Conservation (phyloP, 129 eudicot genomes). For the Oenanthe sinensis region DNA sequence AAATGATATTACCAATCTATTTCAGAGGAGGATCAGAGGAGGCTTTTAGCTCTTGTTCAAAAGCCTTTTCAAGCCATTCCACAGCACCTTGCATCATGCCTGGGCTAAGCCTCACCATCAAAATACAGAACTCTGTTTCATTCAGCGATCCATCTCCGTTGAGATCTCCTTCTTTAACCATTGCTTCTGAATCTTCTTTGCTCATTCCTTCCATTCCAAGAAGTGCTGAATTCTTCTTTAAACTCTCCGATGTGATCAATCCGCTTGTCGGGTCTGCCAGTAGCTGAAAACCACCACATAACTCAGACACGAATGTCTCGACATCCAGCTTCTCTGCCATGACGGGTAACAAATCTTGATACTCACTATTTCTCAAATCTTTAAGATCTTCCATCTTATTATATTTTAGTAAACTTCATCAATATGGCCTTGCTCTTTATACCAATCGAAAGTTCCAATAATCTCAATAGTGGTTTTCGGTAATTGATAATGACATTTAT, state of each 20-base stretch:
- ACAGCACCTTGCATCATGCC: conserved; percentile 87
- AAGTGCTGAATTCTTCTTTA: conserved; percentile 49
- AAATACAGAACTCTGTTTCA: conserved; percentile 65
- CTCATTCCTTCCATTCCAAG: conserved; percentile 76
- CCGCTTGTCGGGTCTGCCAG: conserved; percentile 55
- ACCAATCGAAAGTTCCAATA: background rate
- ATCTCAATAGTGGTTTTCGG: background rate
- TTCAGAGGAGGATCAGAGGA: background rate
- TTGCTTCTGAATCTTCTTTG: conserved; percentile 54
- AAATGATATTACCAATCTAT: background rate
- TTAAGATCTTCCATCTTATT: background rate
- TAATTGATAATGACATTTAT: background rate
- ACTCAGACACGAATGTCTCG: conserved; percentile 53
- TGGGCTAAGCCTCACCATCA: conserved; percentile 88
- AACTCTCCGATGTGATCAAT: conserved; percentile 55
- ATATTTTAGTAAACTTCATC: background rate
- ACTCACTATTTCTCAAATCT: conserved; percentile 14
- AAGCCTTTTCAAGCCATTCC: conserved; percentile 52
- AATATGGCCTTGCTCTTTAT: background rate
- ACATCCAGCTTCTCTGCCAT: conserved; percentile 87
- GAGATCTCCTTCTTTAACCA: conserved; percentile 75
- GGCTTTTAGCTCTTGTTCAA: background rate
- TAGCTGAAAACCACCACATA: conserved; percentile 69
- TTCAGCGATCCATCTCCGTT: conserved; percentile 74
- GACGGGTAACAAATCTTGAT: conserved; percentile 74